Base-by-base conservation (phyloP, 1,284 basidiomycete species). In the Melampsora americana region DNA sequence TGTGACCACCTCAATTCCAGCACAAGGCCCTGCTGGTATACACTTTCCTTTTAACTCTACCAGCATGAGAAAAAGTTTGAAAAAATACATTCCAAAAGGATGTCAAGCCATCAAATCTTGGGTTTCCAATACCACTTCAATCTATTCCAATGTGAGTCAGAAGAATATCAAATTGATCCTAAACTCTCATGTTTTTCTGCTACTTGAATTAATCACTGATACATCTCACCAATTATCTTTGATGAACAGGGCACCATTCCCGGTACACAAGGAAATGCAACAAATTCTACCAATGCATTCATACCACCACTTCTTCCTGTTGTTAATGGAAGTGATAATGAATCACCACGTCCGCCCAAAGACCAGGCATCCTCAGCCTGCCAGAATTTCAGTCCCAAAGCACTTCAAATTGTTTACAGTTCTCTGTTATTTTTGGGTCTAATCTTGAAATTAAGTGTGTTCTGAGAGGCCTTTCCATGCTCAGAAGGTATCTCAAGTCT, bases 1-100 rank as follows among this genome's bases (percentile, higher is more conserved):
- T 53, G 50, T 53, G 4, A 53, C 50, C 23, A 53, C 50, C 50
- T 53, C 50, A 23, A 53, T 53, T 23, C 50, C 50, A 53, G 50
- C 50, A 18, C 50, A 53, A 53, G 50, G 50, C 3, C 23, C 50
- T 53, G 3, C 50, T 4, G 50, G 50, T 20, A 53, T 53, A 18
- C 50, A 53, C 14, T 53, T 53, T 23, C 18, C 16, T 23, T 53
- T 20, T 12, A 53, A 18, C 23, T 53, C 50, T 18, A 18, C 5
- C 23, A 23, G 50, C 18, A 53, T 53, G 50, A 53, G 14, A 53
- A 20, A 2, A 23, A 53, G 23, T 20, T 23, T 53, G 16, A 53
- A 18, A 20, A 53, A 53, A 16, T 53, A 5, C 50, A 53, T 53
- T 23, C 50, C 50, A 23, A 53, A 53, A 53, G 50, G 50, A 18